Conservation (phyloP, 768 basidiomycete genomes). For the Boletus sp. region DNA sequence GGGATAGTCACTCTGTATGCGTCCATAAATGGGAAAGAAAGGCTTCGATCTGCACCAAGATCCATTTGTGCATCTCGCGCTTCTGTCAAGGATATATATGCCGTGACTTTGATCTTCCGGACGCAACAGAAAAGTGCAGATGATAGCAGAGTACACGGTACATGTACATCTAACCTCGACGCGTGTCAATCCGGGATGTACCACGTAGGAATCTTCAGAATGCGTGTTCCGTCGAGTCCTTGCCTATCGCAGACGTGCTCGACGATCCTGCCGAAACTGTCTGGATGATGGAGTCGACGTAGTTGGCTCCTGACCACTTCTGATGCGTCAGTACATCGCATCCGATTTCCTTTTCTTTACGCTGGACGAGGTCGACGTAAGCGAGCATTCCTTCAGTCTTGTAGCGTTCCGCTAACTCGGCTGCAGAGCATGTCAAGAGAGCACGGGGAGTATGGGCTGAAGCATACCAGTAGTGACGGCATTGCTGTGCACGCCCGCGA, state of each 20-base stretch:
- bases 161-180: background rate
- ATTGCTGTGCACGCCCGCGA: constrained; percentile 86
- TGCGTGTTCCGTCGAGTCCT: constrained; percentile 85
- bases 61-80: constrained; percentile 6
- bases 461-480: constrained; percentile 69
- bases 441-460: background rate
- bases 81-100: constrained; percentile 1
- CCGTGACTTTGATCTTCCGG: constrained; percentile 4
- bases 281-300: constrained; percentile 81
- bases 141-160: background rate
- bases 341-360: constrained; percentile 83
- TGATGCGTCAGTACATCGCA: constrained; percentile 92
- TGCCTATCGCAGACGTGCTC: constrained; percentile 77
- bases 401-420: constrained; percentile 75
- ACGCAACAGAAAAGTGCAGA: background rate
- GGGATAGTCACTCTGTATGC: background rate
- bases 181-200: background rate
- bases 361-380: constrained; percentile 84
- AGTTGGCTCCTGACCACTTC: constrained; percentile 95
- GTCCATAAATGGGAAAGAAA: background rate
- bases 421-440: constrained; percentile 33
- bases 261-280: constrained; percentile 87
- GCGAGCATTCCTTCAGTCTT: constrained; percentile 91
- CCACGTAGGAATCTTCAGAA: constrained; percentile 45
- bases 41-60: constrained; percentile 14